These are phyloP conservation scores for Beauveria brongniartii DNA, from an alignment of 2,329 filamentous ascomycete species.

Conservation along the genomic window DNA sequence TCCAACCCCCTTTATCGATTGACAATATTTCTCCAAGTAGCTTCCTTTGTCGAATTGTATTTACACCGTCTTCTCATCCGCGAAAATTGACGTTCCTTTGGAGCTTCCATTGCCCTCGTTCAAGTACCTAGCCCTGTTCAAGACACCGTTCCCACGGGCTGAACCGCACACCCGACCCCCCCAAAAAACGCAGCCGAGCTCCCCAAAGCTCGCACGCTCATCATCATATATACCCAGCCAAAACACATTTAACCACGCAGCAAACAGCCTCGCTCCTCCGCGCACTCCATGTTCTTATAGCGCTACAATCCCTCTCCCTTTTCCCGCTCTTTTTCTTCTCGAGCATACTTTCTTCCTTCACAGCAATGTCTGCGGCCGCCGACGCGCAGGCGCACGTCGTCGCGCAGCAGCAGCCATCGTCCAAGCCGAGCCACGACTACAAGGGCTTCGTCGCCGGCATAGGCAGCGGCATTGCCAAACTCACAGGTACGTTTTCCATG, in stretches of 20 bases:
- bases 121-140: neutral
- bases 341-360: neutral
- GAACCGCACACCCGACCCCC: neutral
- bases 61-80: too few relatives aligned
- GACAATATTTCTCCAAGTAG: too few relatives aligned
- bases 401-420: conserved; percentile 20
- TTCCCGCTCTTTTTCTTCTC: neutral
- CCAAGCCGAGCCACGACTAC: conserved; percentile 48
- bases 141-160: neutral
- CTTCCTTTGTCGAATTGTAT: too few relatives aligned
- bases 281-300: neutral
- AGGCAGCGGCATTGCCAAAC: conserved; percentile 87
- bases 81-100: too few relatives aligned
- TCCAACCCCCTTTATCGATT: too few relatives aligned
- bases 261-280: neutral
- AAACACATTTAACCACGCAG: neutral
- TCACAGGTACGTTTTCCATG: conserved; percentile 52
- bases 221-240: neutral
- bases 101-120: neutral
- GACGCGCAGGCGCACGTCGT: conserved; percentile 16
- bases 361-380: neutral
- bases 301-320: neutral
- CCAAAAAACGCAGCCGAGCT: neutral
- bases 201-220: neutral
- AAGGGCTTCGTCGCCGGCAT: conserved; percentile 97